These are phyloP conservation scores for Aspergillus texensis DNA, from an alignment of 2,329 filamentous ascomycete species.

Conservation along the genomic window DNA sequence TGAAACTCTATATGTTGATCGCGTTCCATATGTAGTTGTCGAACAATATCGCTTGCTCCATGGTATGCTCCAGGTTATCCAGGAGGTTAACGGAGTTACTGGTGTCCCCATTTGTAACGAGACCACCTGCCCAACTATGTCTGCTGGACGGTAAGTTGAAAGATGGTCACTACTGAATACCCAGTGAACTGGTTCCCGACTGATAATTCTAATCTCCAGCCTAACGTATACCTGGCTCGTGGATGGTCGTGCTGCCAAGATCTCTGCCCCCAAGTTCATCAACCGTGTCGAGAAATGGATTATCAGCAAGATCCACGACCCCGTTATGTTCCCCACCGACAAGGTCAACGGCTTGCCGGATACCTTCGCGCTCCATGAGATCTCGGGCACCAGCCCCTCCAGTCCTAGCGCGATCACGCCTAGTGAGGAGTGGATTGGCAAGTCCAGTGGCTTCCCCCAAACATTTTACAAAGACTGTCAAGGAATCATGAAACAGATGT, in stretches of 20 bases:
- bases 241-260: conserved; percentile 82
- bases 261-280: conserved; percentile 91
- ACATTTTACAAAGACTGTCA: conserved; percentile 90
- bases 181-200: conserved; percentile 1
- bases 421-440: conserved; percentile 80
- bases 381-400: conserved; percentile 52
- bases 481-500: conserved; percentile 96
- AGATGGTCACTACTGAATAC: neutral
- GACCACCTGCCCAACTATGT: conserved; percentile 85
- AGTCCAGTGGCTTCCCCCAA: conserved; percentile 87
- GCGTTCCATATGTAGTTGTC: conserved; percentile 63
- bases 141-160: conserved; percentile 79
- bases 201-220: conserved; percentile 50
- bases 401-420: conserved; percentile 61
- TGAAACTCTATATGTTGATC: conserved; percentile 1
- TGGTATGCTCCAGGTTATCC: conserved; percentile 85
- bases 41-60: conserved; percentile 89
- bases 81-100: conserved; percentile 77
- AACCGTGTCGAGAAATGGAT: conserved; percentile 97
- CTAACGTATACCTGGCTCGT: conserved; percentile 98
- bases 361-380: conserved; percentile 58
- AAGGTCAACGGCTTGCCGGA: conserved; percentile 64
- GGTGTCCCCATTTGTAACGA: conserved; percentile 81
- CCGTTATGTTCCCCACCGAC: conserved; percentile 86
- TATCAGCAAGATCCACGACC: conserved; percentile 90